Evolutionary conservation across 371 early-diverging fungal genomes (phyloP), one percentile per base, ranked within the genome.

Genomic region (Thermomucor indicae-seudaticae): DNA sequence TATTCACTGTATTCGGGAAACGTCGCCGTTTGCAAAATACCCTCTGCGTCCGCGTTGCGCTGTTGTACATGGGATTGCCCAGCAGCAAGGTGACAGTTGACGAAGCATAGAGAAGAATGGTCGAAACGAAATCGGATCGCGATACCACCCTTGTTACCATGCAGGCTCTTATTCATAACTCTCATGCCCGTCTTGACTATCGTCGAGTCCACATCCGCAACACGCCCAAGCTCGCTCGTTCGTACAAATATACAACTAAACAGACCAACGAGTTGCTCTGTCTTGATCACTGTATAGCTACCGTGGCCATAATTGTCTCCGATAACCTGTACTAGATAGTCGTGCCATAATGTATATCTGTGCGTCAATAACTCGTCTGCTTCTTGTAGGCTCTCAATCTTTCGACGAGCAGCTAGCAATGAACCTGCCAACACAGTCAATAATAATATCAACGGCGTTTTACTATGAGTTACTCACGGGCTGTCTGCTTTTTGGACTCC

Each of bases 61-160:
- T 84, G 83, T 8, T 69, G 63, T 2, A 83, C 70, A 34, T 91
- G 79, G 0, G 73, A 78, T 56, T 91, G 91, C 16, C 91, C 90
- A 4, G 95, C 95, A 0, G 93, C 91, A 47, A 94, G 67, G 65
- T 94, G 95, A 49, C 86, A 83, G 57, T 90, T 91, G 43, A 92
- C 84, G 57, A 94, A 92, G 52, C 91, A 90, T 16, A 94, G 63
- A 5, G 90, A 86, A 1, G 89, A 72, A 51, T 92, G 85, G 57
- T 90, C 86, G 47, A 85, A 60, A 5, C 86, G 66, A 37, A 94
- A 65, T 7, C 92, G 78, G 17, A 84, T 79, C 17, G 84, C 85
- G 43, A 94, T 81, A 27, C 85, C 90, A n/a, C 94, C 94, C 81
- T 93, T 93, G 70, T 92, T 93, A 7, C 92, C 94, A 61, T 92